Percentiles rank a stretch among this genome's conserved stretches.
phyloP scores from a whole-genome alignment of 2,329 filamentous ascomycete genomes.

The Colletotrichum ledebouriae region DNA sequence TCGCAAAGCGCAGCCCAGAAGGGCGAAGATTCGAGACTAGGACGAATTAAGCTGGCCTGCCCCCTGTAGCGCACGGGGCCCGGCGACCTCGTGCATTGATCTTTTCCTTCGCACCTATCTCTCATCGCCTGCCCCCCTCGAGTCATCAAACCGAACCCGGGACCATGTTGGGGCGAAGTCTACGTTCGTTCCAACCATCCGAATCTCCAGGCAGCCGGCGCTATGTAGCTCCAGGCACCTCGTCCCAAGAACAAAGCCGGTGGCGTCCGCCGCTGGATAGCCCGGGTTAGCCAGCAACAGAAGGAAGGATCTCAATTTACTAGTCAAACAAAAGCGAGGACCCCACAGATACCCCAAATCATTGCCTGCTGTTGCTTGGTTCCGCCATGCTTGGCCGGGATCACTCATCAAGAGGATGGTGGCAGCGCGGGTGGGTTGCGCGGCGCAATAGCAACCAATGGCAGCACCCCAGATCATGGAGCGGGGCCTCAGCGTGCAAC shows the following conservation, averaged over 20 bases:
- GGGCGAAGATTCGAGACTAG: slow-evolving; percentile 11
- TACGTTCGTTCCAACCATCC: slow-evolving; percentile 21
- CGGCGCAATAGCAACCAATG: slow-evolving; percentile 23
- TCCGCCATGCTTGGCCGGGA: slow-evolving; percentile 25
- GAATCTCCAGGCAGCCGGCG: not conserved
- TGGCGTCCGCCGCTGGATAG: slow-evolving; percentile 14
- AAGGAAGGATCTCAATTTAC: slow-evolving; percentile 18
- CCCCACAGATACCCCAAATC: slow-evolving; percentile 27
- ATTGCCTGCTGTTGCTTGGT: slow-evolving; percentile 7
- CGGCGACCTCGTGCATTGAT: slow-evolving; percentile 29
- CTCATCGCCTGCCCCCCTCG: slow-evolving; percentile 6
- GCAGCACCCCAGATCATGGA: slow-evolving; percentile 23
- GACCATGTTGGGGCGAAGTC: slow-evolving; percentile 26
- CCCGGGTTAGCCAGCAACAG: slow-evolving; percentile 26
- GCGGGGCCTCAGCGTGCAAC: slow-evolving; percentile 26
- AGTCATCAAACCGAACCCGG: slow-evolving; percentile 21
- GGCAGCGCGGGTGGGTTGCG: slow-evolving; percentile 28
- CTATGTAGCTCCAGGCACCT: slow-evolving; percentile 13
- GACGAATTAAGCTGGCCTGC: slow-evolving; percentile 20
- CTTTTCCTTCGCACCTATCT: slow-evolving; percentile 12
- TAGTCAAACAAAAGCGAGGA: slow-evolving; percentile 38
- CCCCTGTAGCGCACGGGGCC: slow-evolving; percentile 31
- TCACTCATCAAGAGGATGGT: slow-evolving; percentile 20
- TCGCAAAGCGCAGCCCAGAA: slow-evolving; percentile 18
- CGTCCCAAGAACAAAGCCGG: slow-evolving; percentile 30